These are phyloP conservation scores for Gossypium raimondii DNA, from an alignment of 345 rosid species.

Conservation along the genomic window DNA sequence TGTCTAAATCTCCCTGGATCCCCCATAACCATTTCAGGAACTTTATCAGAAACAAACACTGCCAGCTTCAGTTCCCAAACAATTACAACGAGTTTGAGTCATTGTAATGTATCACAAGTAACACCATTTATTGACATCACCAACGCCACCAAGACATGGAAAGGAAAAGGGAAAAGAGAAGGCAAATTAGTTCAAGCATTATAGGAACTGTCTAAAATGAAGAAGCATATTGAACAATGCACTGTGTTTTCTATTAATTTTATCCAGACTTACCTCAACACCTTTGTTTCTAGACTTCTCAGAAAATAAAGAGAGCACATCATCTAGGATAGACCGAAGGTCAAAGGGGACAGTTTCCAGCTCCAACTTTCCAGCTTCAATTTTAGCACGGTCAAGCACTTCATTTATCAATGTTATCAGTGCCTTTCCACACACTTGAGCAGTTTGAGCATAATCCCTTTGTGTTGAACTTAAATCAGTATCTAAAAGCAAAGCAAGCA, in stretches of 20 bases:
- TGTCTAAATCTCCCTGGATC: constrained; percentile 98
- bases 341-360: constrained; percentile 80
- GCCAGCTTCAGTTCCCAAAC: constrained; percentile 64
- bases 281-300: constrained; percentile 91
- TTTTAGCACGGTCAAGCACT: constrained; percentile 97
- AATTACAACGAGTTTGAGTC: constrained; percentile 9
- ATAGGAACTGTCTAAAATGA: neutral
- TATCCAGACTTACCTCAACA: constrained; percentile 57
- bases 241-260: neutral
- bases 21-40: constrained; percentile 79
- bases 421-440: constrained; percentile 94
- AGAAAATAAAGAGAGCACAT: constrained; percentile 90
- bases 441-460: constrained; percentile 92
- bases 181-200: constrained; percentile 12
- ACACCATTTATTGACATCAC: constrained; percentile 12
- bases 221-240: constrained; percentile 9
- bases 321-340: constrained; percentile 80
- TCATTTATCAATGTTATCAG: constrained; percentile 86
- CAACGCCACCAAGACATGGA: neutral
- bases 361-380: constrained; percentile 92
- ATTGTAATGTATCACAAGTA: neutral
- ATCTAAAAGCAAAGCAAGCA: constrained; percentile 90
- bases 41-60: constrained; percentile 81
- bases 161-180: neutral
- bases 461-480: constrained; percentile 89